These are phyloP conservation scores for Chenopodium album DNA, from an alignment of 148 eudicot genomes.

Conservation along the genomic window DNA sequence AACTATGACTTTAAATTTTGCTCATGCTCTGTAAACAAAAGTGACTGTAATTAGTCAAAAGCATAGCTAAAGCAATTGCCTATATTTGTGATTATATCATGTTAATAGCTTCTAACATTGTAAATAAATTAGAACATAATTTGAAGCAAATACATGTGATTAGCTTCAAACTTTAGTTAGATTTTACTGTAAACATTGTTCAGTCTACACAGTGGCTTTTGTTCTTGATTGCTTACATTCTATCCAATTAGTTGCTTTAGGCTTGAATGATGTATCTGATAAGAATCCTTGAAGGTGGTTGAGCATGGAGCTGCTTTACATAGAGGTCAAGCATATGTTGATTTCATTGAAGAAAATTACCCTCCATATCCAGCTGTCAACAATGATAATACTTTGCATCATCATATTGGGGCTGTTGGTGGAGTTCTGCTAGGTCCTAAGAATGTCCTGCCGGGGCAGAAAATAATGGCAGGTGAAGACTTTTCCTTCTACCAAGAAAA, in stretches of 20 bases:
- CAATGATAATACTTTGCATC: constrained; percentile 54
- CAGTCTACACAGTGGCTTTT: neutral
- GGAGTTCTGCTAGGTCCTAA: constrained; percentile 48
- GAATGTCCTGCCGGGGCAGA: constrained; percentile 38
- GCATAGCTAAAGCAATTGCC: neutral
- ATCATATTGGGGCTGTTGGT: constrained; percentile 50
- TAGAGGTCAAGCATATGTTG: constrained; percentile 47
- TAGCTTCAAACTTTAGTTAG: neutral
- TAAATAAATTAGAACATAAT: neutral
- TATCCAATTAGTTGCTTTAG: neutral
- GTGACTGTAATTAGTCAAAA: neutral
- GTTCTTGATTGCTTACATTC: neutral
- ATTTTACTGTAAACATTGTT: neutral
- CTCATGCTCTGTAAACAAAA: neutral
- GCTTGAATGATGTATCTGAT: neutral
- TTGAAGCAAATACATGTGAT: neutral
- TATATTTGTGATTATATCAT: neutral
- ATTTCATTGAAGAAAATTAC: constrained; percentile 39
- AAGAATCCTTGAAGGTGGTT: constrained; percentile 45
- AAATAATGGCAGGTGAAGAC: constrained; percentile 84
- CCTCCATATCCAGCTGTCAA: constrained; percentile 60
- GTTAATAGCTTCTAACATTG: neutral
- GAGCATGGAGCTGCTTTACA: constrained; percentile 56
- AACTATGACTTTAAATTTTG: neutral
- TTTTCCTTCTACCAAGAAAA: constrained; percentile 74